Percentiles rank a stretch among this genome's conserved stretches.
These are phyloP conservation scores for Xanthoconium separans DNA, from an alignment of 1,284 basidiomycete genomes.

Conservation along the genomic window DNA sequence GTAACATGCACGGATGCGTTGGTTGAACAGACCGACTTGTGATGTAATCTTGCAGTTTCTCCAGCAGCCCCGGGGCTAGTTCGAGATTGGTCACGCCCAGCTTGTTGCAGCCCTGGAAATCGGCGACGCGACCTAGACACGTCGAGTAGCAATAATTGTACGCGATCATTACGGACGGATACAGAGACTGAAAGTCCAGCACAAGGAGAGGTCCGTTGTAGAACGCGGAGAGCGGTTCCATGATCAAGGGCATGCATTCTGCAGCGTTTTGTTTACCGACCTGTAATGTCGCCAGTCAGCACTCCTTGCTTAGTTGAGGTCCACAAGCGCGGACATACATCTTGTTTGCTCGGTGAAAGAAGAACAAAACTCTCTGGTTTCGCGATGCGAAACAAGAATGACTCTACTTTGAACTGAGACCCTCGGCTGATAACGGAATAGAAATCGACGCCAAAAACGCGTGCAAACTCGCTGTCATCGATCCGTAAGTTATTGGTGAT, in stretches of 20 bases:
- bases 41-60: slow-evolving; percentile 71
- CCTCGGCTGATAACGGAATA: slow-evolving; percentile 93
- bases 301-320: background rate
- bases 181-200: slow-evolving; percentile 94
- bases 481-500: background rate
- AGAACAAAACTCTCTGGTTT: slow-evolving; percentile 94
- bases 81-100: slow-evolving; percentile 84
- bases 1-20: background rate
- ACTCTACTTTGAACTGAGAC: slow-evolving; percentile 98
- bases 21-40: slow-evolving; percentile 48
- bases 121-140: slow-evolving; percentile 84
- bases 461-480: slow-evolving; percentile 81
- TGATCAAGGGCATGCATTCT: background rate
- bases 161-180: slow-evolving; percentile 97
- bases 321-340: slow-evolving; percentile 50
- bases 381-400: slow-evolving; percentile 97
- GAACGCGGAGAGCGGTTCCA: slow-evolving; percentile 45
- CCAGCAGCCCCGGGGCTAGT: slow-evolving; percentile 64
- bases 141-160: slow-evolving; percentile 95
- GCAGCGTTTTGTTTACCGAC: background rate
- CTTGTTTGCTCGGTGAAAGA: slow-evolving; percentile 80
- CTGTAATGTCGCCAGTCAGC: background rate
- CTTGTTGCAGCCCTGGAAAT: slow-evolving; percentile 84
- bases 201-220: slow-evolving; percentile 76
- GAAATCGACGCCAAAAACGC: slow-evolving; percentile 97